Evolutionary conservation across 1,284 basidiomycete genomes (phyloP).

Genomic region (Apiotrichum gamsii): DNA sequence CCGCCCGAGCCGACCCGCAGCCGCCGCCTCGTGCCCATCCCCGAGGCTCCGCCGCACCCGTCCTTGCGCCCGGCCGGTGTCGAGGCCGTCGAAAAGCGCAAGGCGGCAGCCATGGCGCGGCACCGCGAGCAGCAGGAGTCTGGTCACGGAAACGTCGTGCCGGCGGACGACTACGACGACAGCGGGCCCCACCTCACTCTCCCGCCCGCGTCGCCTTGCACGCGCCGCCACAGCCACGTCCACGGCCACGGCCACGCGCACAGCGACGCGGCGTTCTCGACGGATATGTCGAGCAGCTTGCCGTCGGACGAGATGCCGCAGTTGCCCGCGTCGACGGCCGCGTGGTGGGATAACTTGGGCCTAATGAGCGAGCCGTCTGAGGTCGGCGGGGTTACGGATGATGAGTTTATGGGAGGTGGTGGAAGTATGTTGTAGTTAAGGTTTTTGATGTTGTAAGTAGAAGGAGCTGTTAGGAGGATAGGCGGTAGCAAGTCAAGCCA

Average conservation of each 20-base stretch:
- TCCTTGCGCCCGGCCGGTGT: constrained; percentile 30
- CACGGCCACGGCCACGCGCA: not conserved
- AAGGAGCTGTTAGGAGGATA: too few species aligned
- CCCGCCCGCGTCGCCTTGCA: too few species aligned
- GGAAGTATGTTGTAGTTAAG: too few species aligned
- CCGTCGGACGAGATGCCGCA: not conserved
- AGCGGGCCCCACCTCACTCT: too few species aligned
- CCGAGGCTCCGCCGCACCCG: constrained; percentile 36
- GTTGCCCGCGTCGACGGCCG: not conserved
- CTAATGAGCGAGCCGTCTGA: not conserved
- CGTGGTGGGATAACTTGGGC: constrained; percentile 1
- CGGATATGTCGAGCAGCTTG: not conserved
- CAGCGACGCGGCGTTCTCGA: not conserved
- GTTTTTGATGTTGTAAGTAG: too few species aligned
- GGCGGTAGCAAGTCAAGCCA: too few species aligned
- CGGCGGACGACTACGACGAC: not conserved
- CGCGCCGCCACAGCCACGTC: not conserved
- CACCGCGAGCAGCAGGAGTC: constrained; percentile 10
- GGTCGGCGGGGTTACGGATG: too few species aligned
- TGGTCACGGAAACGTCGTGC: too few species aligned
- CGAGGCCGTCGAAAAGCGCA: constrained; percentile 23
- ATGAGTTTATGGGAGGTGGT: too few species aligned
- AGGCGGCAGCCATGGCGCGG: constrained; percentile 9
- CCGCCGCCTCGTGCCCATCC: constrained; percentile 17
- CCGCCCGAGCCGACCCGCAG: not conserved